Base-by-base conservation (phyloP, 1,139 yeast species). In the Candida sojae region DNA sequence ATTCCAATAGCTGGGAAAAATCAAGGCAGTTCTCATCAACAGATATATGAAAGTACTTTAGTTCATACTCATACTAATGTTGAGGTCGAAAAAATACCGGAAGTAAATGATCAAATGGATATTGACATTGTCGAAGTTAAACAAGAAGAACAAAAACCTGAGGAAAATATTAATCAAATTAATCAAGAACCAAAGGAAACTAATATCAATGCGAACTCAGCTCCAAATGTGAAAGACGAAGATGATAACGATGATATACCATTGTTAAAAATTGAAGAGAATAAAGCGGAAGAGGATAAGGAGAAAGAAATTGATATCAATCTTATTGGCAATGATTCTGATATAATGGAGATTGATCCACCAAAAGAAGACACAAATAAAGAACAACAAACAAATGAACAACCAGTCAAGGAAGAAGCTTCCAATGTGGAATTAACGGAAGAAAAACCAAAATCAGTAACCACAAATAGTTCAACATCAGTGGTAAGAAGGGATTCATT, bases 1-100 rank as follows among this genome's bases (percentile, higher is more conserved):
- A 86, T 90, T 12, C 97, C 97, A 0, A 85, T 88, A 32, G 96
- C 96, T 4, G 97, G 97, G 7, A 88, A 80, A 81, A 60, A 79
- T 78, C 68, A 85, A 77, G 53, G 78, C 72, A 43, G 84, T 79
- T 67, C 70, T 38, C 78, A 77, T 8, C 97, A 90, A 61, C 80
- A 89, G 12, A 77, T 88, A 11, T 77, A 84, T 53, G 90, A 86
- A 58, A 77, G 92, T 31, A 81, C 86, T 1, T 67, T 89, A 45
- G 75, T 73, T 1, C 79, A 75, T 52, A 72, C 74, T 32, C 79
- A 74, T 53, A 66, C 73, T 8, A 57, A 62, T 64, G 44, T 48
- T 5, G 48, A 44, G 26, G 40, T 35, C 17, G 32, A 26, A n/a
- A 28, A 2, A 6, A 30, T 21, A 10, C 39, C 34, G n/a, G 46